Percentiles rank a stretch among this genome's conserved stretches.
Evolutionary conservation across 2,329 filamentous ascomycete genomes (phyloP).

Genomic region (Ceratocystis diversiconidia): DNA sequence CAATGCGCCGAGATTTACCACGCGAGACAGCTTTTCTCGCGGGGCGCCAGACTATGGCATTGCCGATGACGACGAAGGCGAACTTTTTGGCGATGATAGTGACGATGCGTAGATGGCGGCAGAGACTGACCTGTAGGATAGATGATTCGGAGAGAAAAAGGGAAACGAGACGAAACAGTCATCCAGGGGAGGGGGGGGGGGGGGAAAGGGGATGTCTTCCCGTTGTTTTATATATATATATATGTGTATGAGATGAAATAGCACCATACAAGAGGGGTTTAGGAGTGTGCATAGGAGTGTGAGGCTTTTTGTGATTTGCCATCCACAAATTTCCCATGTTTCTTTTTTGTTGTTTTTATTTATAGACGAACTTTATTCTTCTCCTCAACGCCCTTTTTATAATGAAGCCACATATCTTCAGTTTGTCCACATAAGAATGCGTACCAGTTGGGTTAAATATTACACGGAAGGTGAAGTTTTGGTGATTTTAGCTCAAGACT

Average conservation of each 20-base stretch:
- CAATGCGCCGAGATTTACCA: constrained; percentile 62
- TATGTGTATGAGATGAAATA: background rate
- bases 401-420: too few relatives aligned
- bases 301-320: background rate
- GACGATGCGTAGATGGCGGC: constrained; percentile 55
- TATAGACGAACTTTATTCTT: background rate
- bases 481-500: background rate
- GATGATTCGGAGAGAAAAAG: background rate
- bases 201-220: background rate
- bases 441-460: too few relatives aligned
- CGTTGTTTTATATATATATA: background rate
- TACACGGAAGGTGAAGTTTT: background rate
- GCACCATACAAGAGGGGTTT: background rate
- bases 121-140: background rate
- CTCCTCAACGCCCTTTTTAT: background rate
- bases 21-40: constrained; percentile 74
- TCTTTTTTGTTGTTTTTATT: background rate
- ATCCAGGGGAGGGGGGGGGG: too few relatives aligned
- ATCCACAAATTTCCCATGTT: background rate
- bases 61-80: constrained; percentile 87
- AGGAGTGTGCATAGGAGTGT: too few relatives aligned
- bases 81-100: constrained; percentile 82
- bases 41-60: constrained; percentile 75
- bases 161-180: background rate
- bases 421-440: too few relatives aligned